phyloP scores from a whole-genome alignment of 768 basidiomycete species.

The Mycena albidolilacea region DNA sequence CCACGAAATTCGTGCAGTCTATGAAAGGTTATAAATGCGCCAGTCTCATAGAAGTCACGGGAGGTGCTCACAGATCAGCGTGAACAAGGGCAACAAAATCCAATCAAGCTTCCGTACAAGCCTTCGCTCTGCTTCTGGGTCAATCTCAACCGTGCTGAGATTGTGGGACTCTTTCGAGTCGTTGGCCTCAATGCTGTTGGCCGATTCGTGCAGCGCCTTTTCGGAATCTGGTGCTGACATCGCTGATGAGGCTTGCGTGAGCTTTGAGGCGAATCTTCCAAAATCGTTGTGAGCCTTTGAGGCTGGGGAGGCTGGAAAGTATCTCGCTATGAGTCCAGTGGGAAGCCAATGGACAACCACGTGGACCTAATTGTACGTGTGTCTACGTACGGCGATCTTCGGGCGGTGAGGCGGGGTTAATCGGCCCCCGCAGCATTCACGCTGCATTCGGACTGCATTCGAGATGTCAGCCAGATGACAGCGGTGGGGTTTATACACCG shows the following conservation, averaged over 20 bases:
- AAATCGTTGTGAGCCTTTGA: background rate
- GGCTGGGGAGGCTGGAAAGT: background rate
- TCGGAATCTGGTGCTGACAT: slow-evolving; percentile 24
- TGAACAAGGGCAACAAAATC: slow-evolving; percentile 55
- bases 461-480: too few relatives aligned
- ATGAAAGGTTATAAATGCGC: slow-evolving; percentile 7
- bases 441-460: too few relatives aligned
- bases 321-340: background rate
- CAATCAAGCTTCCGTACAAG: slow-evolving; percentile 55
- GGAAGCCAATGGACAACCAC: background rate
- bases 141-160: slow-evolving; percentile 38
- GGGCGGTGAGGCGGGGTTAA: too few relatives aligned
- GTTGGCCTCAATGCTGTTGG: slow-evolving; percentile 4
- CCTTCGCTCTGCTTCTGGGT: slow-evolving; percentile 51
- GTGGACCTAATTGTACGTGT: too few relatives aligned
- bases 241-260: background rate
- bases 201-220: slow-evolving; percentile 3
- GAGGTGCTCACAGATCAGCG: slow-evolving; percentile 53
- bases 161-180: slow-evolving; percentile 17
- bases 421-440: too few relatives aligned
- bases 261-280: background rate
- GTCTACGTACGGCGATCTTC: too few relatives aligned
- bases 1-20: slow-evolving; percentile 58
- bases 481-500: too few relatives aligned
- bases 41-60: background rate